Evolutionary conservation across 2,329 filamentous ascomycete genomes (phyloP).

Genomic region (Trichoderma hamatum): DNA sequence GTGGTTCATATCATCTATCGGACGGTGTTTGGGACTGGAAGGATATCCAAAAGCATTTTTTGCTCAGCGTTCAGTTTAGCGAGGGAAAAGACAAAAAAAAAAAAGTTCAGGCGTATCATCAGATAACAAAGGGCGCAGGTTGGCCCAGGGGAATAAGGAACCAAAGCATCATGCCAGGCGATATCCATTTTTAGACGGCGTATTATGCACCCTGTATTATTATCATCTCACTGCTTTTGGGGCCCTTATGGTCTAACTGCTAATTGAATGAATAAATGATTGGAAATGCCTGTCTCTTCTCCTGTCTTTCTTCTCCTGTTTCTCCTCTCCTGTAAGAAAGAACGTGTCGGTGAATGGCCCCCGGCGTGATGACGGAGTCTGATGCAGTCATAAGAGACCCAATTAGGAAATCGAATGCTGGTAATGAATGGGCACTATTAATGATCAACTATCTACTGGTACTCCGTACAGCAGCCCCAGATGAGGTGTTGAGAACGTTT

Average conservation of each 20-base stretch:
- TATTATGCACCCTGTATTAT: not conserved
- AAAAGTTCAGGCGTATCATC: slow-evolving; percentile 8
- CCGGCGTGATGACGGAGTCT: not conserved
- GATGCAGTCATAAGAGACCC: not conserved
- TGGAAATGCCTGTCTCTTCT: not conserved
- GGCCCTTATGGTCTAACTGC: not conserved
- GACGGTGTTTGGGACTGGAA: slow-evolving; percentile 27
- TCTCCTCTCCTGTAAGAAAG: not conserved
- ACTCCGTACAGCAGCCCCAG: not conserved
- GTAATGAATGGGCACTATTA: too few relatives aligned
- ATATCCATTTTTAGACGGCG: slow-evolving; percentile 24
- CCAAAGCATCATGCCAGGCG: slow-evolving; percentile 24
- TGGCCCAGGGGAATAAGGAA: not conserved
- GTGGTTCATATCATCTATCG: slow-evolving; percentile 12
- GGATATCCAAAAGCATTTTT: slow-evolving; percentile 27
- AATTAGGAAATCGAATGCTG: slow-evolving; percentile 6
- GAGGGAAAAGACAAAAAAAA: slow-evolving; percentile 12
- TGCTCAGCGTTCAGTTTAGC: slow-evolving; percentile 19
- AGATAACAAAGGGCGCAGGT: not conserved
- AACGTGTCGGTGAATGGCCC: slow-evolving; percentile 2
- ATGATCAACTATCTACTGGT: not conserved
- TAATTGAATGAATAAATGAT: slow-evolving; percentile 5
- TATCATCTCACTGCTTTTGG: not conserved
- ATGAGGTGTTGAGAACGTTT: not conserved
- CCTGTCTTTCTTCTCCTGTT: not conserved